Evolutionary conservation across 1,284 basidiomycete species (phyloP).

Genomic region (Ganoderma lucidum): DNA sequence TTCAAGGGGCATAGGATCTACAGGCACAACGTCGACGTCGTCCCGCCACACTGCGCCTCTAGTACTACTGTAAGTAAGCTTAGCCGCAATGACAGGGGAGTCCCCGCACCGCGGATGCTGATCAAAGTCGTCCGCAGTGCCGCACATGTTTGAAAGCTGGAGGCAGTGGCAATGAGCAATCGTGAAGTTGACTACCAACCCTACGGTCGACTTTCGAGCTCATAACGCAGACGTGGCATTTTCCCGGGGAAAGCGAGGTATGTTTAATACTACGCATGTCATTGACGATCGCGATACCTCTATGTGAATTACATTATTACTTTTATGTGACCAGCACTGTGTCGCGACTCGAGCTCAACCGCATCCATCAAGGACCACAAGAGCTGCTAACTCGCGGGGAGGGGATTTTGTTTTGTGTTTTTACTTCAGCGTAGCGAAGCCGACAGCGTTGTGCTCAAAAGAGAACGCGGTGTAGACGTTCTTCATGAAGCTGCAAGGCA

Average conservation of each 20-base stretch:
- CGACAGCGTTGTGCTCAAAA: constrained; percentile 22
- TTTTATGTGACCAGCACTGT: not conserved
- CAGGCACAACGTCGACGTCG: not conserved
- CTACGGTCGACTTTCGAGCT: no score
- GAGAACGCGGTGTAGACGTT: constrained; percentile 32
- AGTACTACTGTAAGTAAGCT: no score
- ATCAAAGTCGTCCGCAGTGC: no score
- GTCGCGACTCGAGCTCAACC: not conserved
- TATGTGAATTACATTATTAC: not conserved
- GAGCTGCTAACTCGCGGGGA: not conserved
- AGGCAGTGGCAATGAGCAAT: no score
- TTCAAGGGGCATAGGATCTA: not conserved
- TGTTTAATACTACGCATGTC: not conserved
- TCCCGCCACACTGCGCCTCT: no score
- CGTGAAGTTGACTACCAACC: no score
- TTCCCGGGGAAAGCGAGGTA: no score
- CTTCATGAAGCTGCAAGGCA: constrained; percentile 16
- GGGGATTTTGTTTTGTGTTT: constrained; percentile 4
- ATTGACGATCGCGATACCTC: not conserved
- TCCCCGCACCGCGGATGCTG: no score
- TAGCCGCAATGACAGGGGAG: no score
- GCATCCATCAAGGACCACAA: not conserved
- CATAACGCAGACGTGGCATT: no score
- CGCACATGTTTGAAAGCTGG: no score
- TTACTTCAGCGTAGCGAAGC: constrained; percentile 26